Percentiles rank a stretch among this genome's conserved stretches.
phyloP scores from a whole-genome alignment of 176 grass and related monocot species.

The Dendrocalamus sinicus region DNA sequence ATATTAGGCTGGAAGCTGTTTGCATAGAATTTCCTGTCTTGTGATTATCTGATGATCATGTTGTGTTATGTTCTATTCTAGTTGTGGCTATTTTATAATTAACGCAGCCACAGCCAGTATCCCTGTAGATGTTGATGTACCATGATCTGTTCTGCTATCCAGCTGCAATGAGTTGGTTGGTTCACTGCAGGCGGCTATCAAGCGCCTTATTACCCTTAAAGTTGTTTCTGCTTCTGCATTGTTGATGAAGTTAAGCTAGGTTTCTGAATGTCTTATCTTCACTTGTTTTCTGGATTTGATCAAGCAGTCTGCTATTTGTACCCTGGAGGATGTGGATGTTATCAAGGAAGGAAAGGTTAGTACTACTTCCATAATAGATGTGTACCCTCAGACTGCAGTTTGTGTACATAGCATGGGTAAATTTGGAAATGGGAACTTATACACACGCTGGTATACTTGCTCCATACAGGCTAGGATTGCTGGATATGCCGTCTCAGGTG shows the following conservation, averaged over 20 bases:
- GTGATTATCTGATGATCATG: background rate
- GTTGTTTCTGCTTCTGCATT: background rate
- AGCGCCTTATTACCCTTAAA: background rate
- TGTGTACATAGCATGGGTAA: background rate
- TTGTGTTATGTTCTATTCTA: background rate
- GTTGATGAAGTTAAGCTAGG: background rate
- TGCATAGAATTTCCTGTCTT: background rate
- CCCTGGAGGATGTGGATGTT: slow-evolving; percentile 77
- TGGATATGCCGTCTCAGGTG: slow-evolving; percentile 87
- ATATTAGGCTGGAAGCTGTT: background rate
- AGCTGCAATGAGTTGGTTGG: background rate
- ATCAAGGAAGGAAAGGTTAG: slow-evolving; percentile 71
- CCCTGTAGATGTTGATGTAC: background rate
- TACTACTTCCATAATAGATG: slow-evolving; percentile 25
- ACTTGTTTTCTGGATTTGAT: slow-evolving; percentile 37
- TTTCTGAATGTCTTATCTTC: slow-evolving; percentile 22
- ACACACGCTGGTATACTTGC: background rate
- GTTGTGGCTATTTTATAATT: slow-evolving; percentile 5
- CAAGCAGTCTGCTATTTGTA: slow-evolving; percentile 83
- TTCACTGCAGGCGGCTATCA: background rate
- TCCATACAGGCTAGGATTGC: slow-evolving; percentile 64
- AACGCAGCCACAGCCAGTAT: background rate
- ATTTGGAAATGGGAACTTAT: slow-evolving; percentile 22
- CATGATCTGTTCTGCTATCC: background rate
- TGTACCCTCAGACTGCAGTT: background rate